Evolutionary conservation across 2,329 filamentous ascomycete species (phyloP).

Genomic region (Thelonectria olida): DNA sequence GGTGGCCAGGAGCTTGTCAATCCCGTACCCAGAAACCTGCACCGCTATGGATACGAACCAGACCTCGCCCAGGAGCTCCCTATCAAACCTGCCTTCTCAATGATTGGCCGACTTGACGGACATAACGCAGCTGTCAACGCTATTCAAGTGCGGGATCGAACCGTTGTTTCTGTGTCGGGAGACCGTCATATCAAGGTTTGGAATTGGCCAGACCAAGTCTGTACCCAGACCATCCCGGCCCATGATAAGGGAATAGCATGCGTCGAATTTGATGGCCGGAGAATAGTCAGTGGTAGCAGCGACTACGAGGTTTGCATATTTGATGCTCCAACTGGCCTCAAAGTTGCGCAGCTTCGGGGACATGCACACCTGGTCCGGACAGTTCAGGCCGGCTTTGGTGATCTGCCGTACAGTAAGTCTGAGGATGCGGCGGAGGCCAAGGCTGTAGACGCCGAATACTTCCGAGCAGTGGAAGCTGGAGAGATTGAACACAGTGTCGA

Average conservation of each 20-base stretch:
- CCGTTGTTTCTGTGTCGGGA: constrained; percentile 94
- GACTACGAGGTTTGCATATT: constrained; percentile 97
- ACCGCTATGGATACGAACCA: constrained; percentile 64
- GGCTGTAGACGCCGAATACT: constrained; percentile 77
- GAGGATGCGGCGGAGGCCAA: constrained; percentile 79
- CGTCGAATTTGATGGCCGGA: constrained; percentile 92
- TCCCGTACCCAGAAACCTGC: constrained; percentile 61
- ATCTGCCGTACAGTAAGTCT: constrained; percentile 81
- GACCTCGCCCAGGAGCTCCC: constrained; percentile 58
- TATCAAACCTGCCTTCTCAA: constrained; percentile 71
- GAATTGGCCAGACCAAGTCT: constrained; percentile 84
- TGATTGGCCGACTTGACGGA: constrained; percentile 82
- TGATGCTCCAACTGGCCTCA: constrained; percentile 83
- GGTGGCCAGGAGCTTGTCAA: constrained; percentile 53
- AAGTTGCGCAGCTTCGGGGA: constrained; percentile 86
- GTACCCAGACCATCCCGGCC: constrained; percentile 81
- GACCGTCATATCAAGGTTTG: constrained; percentile 95
- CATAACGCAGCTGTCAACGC: constrained; percentile 95
- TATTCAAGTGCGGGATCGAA: constrained; percentile 85
- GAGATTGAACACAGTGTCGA: constrained; percentile 51
- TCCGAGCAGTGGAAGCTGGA: constrained; percentile 65
- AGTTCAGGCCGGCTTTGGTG: constrained; percentile 93
- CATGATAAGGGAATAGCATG: constrained; percentile 97
- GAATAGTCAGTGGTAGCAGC: constrained; percentile 95
- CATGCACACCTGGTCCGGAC: constrained; percentile 90